These are phyloP conservation scores for Lotmaria passim DNA, from an alignment of 208 protist species.

Conservation along the genomic window DNA sequence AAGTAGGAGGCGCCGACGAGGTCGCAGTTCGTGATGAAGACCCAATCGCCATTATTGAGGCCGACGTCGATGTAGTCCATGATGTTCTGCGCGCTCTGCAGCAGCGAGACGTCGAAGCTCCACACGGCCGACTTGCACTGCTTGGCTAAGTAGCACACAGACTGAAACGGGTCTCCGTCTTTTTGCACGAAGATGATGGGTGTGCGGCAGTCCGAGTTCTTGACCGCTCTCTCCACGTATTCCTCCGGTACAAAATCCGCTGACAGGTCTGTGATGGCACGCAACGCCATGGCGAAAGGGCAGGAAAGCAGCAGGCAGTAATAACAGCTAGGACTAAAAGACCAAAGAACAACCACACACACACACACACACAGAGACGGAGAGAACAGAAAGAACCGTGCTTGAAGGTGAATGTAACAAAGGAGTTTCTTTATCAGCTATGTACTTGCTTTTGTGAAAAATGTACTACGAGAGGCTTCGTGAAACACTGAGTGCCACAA, in stretches of 20 bases:
- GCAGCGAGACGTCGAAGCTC: conserved; percentile 69
- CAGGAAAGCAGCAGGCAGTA: not conserved
- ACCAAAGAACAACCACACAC: too few species aligned
- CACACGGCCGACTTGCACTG: conserved; percentile 73
- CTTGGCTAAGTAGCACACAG: conserved; percentile 70
- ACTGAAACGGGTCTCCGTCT: conserved; percentile 86
- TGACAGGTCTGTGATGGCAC: conserved; percentile 32
- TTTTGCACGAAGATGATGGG: conserved; percentile 79
- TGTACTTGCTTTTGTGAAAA: too few species aligned
- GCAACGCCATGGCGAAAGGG: conserved; percentile 20
- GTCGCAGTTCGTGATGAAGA: conserved; percentile 86
- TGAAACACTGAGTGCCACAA: too few species aligned
- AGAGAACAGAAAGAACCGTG: too few species aligned
- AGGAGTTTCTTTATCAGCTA: too few species aligned
- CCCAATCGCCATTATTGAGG: conserved; percentile 90
- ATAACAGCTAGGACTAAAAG: not conserved
- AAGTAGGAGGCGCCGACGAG: conserved; percentile 57
- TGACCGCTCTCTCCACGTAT: conserved; percentile 70
- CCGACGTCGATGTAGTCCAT: conserved; percentile 91
- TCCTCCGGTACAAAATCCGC: conserved; percentile 58
- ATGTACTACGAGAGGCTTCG: too few species aligned
- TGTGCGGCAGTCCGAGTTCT: conserved; percentile 88
- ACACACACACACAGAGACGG: too few species aligned
- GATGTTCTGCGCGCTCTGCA: conserved; percentile 71
- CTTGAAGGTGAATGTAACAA: too few species aligned